These are phyloP conservation scores for Monilinia vaccinii-corymbosi DNA, from an alignment of 2,329 filamentous ascomycete species.

Conservation along the genomic window DNA sequence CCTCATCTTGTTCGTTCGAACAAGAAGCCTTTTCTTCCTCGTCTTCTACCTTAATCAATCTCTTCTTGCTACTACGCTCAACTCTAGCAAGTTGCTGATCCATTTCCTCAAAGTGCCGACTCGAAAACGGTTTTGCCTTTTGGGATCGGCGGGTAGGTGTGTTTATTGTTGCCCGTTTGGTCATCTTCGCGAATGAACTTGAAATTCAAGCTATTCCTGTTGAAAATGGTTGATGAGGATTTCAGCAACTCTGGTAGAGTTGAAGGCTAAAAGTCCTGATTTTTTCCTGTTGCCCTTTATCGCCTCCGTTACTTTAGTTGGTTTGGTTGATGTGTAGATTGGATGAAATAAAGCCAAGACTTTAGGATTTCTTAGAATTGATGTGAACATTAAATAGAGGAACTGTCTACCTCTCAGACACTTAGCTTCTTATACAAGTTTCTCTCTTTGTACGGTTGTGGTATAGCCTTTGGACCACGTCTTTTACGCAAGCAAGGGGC, in stretches of 20 bases:
- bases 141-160: background rate
- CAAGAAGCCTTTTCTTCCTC: too few relatives aligned
- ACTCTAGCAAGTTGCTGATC: too few relatives aligned
- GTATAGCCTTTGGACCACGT: background rate
- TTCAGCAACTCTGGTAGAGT: rapidly evolving
- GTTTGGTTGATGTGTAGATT: background rate
- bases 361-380: background rate
- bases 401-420: background rate
- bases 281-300: background rate
- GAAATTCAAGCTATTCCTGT: background rate
- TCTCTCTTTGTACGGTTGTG: background rate
- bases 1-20: too few relatives aligned
- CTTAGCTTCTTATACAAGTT: background rate
- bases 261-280: background rate
- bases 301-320: background rate
- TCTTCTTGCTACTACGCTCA: background rate
- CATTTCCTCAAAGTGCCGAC: background rate
- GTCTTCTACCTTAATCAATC: background rate
- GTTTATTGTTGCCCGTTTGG: background rate
- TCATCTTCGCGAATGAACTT: background rate
- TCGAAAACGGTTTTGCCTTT: background rate
- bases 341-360: background rate
- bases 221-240: background rate
- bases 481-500: background rate
- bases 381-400: background rate